These are phyloP conservation scores for Pugionium cornutum DNA, from an alignment of 345 rosid genomes.

Conservation along the genomic window DNA sequence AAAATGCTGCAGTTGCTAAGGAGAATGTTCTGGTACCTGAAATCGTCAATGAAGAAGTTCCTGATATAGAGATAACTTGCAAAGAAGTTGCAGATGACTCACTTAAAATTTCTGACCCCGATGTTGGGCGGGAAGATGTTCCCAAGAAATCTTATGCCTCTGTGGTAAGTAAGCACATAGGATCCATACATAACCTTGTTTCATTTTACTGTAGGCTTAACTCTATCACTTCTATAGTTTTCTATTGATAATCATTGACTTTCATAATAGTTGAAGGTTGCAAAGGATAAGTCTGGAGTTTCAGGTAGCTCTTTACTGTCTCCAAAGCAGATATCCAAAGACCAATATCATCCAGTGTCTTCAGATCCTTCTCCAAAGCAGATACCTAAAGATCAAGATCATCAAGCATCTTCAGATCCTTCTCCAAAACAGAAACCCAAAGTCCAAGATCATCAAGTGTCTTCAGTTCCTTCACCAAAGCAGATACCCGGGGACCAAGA, in stretches of 20 bases:
- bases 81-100: slow-evolving; percentile 48
- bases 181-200: background rate
- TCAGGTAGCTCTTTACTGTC: slow-evolving; percentile 2
- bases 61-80: background rate
- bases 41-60: slow-evolving; percentile 1
- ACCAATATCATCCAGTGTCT: slow-evolving; percentile 18
- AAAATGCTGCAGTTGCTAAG: slow-evolving; percentile 21
- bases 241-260: background rate
- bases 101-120: slow-evolving; percentile 41
- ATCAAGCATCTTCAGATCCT: slow-evolving; percentile 2
- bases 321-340: slow-evolving; percentile 26
- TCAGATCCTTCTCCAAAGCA: slow-evolving; percentile 12
- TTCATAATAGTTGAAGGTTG: slow-evolving; percentile 24
- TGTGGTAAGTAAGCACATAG: slow-evolving; percentile 22
- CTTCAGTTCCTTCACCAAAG: slow-evolving; percentile 9
- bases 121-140: slow-evolving; percentile 24
- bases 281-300: slow-evolving; percentile 21
- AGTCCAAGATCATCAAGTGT: slow-evolving; percentile 20
- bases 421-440: slow-evolving; percentile 25
- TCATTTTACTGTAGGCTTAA: slow-evolving; percentile 6
- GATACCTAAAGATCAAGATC: slow-evolving; percentile 18
- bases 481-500: slow-evolving; percentile 19
- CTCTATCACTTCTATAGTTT: background rate
- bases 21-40: slow-evolving; percentile 20
- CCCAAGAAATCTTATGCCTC: slow-evolving; percentile 38